A percentile compares a stretch with the other conserved stretches of the same genome.
Conservation (phyloP, 768 basidiomycete species). For the Plicaturopsis crispa region DNA sequence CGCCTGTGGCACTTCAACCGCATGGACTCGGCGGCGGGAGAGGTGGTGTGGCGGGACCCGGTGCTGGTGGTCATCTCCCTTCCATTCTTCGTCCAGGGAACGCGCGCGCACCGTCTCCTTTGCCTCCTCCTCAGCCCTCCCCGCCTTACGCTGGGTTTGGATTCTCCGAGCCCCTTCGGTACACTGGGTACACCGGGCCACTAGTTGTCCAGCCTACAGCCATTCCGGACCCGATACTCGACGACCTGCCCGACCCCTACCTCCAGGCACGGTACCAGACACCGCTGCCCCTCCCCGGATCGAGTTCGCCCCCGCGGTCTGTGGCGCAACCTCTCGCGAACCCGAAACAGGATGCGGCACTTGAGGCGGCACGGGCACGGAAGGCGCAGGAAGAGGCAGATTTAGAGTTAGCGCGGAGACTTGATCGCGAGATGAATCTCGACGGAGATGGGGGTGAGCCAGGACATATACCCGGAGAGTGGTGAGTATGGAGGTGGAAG, state of each 20-base stretch:
- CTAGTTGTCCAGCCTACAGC: background rate
- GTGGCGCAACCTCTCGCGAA: background rate
- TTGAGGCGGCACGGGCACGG: background rate
- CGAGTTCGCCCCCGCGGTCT: background rate
- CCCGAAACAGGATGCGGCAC: background rate
- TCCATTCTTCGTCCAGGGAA: conserved; percentile 34
- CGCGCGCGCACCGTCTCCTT: conserved; percentile 9
- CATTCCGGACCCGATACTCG: background rate
- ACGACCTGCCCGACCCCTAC: conserved; percentile 33
- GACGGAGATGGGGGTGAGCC: conserved; percentile 10
- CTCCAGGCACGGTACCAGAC: conserved; percentile 40
- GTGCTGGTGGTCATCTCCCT: conserved; percentile 20
- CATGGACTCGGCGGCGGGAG: background rate
- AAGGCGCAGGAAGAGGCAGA: conserved; percentile 20
- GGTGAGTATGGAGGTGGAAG: conserved; percentile 5
- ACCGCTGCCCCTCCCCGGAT: conserved; percentile 42
- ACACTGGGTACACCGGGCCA: background rate
- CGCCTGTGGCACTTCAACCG: background rate
- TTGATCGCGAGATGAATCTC: conserved; percentile 50
- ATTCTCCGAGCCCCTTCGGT: background rate
- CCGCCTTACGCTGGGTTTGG: conserved; percentile 7
- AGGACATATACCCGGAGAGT: conserved; percentile 17
- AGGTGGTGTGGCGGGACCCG: background rate
- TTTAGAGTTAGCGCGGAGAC: conserved; percentile 39
- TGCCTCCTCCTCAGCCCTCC: conserved; percentile 4